Conservation (phyloP, 768 basidiomycete genomes). For the Leccinum imitatum region DNA sequence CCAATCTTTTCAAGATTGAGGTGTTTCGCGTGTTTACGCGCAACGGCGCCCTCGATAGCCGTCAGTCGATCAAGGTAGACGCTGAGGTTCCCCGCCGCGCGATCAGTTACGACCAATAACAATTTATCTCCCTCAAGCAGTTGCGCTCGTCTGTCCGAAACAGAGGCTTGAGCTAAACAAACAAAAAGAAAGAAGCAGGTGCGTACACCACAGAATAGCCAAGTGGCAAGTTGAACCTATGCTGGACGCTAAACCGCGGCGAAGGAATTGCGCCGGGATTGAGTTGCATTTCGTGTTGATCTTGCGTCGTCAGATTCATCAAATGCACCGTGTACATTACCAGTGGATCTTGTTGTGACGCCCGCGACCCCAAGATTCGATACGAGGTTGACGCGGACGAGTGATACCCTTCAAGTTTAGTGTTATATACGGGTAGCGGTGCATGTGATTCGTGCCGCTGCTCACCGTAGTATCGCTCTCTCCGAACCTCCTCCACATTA, state of each 20-base stretch:
- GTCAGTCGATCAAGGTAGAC: slow-evolving; percentile 40
- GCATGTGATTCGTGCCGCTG: neutral
- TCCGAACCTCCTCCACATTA: neutral
- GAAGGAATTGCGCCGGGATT: slow-evolving; percentile 24
- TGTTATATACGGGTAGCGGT: neutral
- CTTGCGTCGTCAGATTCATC: slow-evolving; percentile 30
- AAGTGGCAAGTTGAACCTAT: slow-evolving; percentile 20
- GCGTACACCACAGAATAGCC: slow-evolving; percentile 23
- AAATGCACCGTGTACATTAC: slow-evolving; percentile 22
- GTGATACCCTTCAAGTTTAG: too few relatives aligned
- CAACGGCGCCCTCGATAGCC: slow-evolving; percentile 34
- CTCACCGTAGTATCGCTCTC: neutral
- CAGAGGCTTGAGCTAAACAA: neutral
- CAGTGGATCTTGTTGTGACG: slow-evolving; percentile 18
- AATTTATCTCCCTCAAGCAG: slow-evolving; percentile 40
- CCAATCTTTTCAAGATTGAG: slow-evolving; percentile 50
- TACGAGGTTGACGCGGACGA: slow-evolving; percentile 2
- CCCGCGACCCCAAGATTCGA: slow-evolving; percentile 4
- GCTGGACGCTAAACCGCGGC: slow-evolving; percentile 16
- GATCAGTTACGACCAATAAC: slow-evolving; percentile 42
- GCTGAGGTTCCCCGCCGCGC: slow-evolving; percentile 27
- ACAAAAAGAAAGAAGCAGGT: neutral
- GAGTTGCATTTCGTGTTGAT: slow-evolving; percentile 28
- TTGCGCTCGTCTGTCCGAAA: slow-evolving; percentile 36
- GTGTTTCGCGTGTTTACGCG: slow-evolving; percentile 24